A percentile compares a stretch with the other conserved stretches of the same genome.
phyloP scores from a whole-genome alignment of 2,329 filamentous ascomycete species.

The Xylariaceae sp. region DNA sequence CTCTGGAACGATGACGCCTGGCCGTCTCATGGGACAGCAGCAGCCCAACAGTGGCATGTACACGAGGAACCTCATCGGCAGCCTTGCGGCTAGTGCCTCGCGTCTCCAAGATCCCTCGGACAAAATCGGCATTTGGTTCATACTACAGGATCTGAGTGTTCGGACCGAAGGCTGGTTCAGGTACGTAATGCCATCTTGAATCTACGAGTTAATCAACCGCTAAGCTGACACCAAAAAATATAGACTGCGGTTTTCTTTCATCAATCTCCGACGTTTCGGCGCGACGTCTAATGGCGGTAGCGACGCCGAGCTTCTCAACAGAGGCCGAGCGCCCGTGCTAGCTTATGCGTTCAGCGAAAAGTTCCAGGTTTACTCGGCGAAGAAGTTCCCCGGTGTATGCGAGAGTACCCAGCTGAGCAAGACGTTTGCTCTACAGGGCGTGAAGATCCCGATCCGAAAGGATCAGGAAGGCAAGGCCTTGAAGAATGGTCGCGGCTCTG shows the following conservation, averaged over 20 bases:
- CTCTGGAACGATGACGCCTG: conserved; percentile 32
- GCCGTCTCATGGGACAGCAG: conserved; percentile 36
- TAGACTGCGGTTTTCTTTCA: conserved; percentile 66
- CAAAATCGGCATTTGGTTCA: conserved; percentile 91
- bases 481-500: conserved; percentile 36
- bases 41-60: conserved; percentile 71
- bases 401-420: conserved; percentile 90
- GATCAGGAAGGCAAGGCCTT: conserved; percentile 51
- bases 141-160: conserved; percentile 90
- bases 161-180: conserved; percentile 87
- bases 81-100: conserved; percentile 82
- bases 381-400: conserved; percentile 97
- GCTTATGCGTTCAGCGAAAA: conserved; percentile 80
- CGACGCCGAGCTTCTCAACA: conserved; percentile 55
- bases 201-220: not conserved
- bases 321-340: conserved; percentile 71
- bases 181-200: conserved; percentile 44
- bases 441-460: conserved; percentile 94
- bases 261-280: conserved; percentile 65
- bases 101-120: conserved; percentile 72
- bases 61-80: conserved; percentile 90
- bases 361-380: conserved; percentile 93
- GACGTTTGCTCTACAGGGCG: conserved; percentile 86
- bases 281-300: conserved; percentile 33
- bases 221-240: conserved; percentile 9